Evolutionary conservation across 2,329 filamentous ascomycete species (phyloP).

Genomic region (Colletotrichum viniferum): DNA sequence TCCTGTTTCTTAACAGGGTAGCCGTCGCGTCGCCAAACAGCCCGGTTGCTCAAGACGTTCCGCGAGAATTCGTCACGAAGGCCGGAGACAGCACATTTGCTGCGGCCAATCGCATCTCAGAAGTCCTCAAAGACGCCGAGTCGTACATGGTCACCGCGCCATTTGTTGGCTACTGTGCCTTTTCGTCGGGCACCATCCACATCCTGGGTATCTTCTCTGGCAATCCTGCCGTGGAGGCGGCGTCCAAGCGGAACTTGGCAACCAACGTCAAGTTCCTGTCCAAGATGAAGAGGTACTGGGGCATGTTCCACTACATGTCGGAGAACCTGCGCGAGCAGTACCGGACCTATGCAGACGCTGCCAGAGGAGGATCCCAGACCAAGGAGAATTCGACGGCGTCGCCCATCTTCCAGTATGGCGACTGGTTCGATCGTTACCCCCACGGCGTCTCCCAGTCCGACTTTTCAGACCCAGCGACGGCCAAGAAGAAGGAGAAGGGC

Average conservation of each 20-base stretch:
- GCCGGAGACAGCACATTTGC: slow-evolving; percentile 78
- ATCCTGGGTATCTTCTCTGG: slow-evolving; percentile 91
- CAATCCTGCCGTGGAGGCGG: slow-evolving; percentile 74
- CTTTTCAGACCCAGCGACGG: slow-evolving; percentile 75
- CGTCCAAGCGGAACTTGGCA: slow-evolving; percentile 82
- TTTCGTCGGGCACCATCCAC: slow-evolving; percentile 92
- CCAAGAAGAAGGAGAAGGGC: slow-evolving; percentile 74
- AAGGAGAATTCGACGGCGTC: slow-evolving; percentile 53
- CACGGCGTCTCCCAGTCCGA: slow-evolving; percentile 87
- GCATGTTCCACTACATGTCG: slow-evolving; percentile 96
- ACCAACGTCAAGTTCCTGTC: slow-evolving; percentile 89
- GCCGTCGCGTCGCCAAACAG: slow-evolving; percentile 74
- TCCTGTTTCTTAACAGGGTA: slow-evolving; percentile 88
- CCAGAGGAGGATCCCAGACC: slow-evolving; percentile 65
- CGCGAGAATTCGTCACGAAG: slow-evolving; percentile 77
- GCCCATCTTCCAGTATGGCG: slow-evolving; percentile 89
- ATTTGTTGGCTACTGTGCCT: slow-evolving; percentile 94
- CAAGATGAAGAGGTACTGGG: slow-evolving; percentile 98
- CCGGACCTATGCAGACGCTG: slow-evolving; percentile 81
- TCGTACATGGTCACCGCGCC: slow-evolving; percentile 84
- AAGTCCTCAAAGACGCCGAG: slow-evolving; percentile 80
- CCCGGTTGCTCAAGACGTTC: slow-evolving; percentile 71
- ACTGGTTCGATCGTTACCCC: slow-evolving; percentile 96
- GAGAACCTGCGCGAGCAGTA: slow-evolving; percentile 93
- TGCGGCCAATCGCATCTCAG: slow-evolving; percentile 86